phyloP scores from a whole-genome alignment of 2,329 filamentous ascomycete genomes.

The Aureobasidium sp. region DNA sequence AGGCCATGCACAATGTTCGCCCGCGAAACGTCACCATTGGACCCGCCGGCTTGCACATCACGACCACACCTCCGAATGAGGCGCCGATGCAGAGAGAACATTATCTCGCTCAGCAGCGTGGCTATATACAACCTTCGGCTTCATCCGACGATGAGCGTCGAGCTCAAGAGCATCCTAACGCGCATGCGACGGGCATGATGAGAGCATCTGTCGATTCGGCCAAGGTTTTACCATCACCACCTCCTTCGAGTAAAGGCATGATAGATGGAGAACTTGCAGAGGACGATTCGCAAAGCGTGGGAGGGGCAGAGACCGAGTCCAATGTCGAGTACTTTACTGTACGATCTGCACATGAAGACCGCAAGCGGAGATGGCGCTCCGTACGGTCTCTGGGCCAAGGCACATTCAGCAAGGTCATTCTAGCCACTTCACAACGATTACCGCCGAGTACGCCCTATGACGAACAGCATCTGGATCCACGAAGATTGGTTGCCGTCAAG shows the following conservation, averaged over 20 bases:
- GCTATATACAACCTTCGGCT: conserved; percentile 49
- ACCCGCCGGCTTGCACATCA: conserved; percentile 39
- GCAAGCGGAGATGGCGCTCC: conserved; percentile 69
- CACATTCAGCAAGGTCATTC: conserved; percentile 88
- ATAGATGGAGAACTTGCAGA: conserved; percentile 50
- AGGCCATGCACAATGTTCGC: conserved; percentile 59
- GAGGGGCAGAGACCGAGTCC: conserved; percentile 30
- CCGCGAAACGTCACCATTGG: conserved; percentile 65
- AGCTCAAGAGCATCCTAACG: conserved; percentile 34
- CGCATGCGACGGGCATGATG: conserved; percentile 37
- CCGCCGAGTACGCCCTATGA: conserved; percentile 35
- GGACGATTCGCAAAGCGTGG: conserved; percentile 28
- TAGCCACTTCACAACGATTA: conserved; percentile 72
- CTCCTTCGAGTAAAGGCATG: conserved; percentile 61
- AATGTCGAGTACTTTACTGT: conserved; percentile 39
- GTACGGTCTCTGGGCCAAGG: conserved; percentile 80
- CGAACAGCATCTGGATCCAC: conserved; percentile 53
- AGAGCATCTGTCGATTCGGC: conserved; percentile 19
- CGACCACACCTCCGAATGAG: conserved; percentile 45
- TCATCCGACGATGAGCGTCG: conserved; percentile 1
- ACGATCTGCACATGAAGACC: conserved; percentile 56
- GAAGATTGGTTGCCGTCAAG: conserved; percentile 86
- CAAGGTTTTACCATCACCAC: conserved; percentile 61
- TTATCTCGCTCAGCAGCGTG: conserved; percentile 71
- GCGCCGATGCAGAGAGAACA: conserved; percentile 65